Conservation (phyloP, 177 flowering plant species). For the Vitis hybrid region DNA sequence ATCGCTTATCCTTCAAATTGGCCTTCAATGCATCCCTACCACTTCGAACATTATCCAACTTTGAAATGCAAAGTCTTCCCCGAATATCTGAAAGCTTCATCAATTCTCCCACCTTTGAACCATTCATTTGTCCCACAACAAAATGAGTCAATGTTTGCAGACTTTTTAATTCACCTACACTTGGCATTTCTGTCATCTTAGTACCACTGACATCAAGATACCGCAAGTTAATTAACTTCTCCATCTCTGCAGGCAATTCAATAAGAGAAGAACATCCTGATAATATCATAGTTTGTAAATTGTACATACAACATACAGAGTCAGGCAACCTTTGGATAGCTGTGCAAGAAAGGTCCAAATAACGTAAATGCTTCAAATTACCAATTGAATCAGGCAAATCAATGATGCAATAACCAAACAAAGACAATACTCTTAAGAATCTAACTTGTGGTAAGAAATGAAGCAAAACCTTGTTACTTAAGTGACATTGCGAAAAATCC, state of each 20-base stretch:
- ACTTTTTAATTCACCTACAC: background rate
- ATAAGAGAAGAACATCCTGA: background rate
- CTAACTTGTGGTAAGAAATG: background rate
- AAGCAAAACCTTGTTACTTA: background rate
- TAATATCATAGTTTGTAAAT: background rate
- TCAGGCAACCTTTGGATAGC: background rate
- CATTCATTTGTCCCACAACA: background rate
- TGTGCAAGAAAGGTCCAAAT: background rate
- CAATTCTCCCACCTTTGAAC: background rate
- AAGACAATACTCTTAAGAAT: background rate
- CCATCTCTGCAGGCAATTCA: background rate
- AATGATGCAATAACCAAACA: background rate
- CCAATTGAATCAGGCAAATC: background rate
- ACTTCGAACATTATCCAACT: background rate
- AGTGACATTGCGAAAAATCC: background rate
- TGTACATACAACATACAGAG: background rate
- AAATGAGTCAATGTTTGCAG: background rate
- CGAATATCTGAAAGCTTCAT: background rate
- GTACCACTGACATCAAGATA: background rate
- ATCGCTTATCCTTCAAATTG: background rate
- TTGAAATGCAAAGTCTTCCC: background rate
- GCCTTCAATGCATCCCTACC: background rate
- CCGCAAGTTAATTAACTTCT: background rate
- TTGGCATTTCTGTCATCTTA: background rate
- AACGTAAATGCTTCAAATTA: background rate